Evolutionary conservation across 2,329 filamentous ascomycete species (phyloP), one percentile per base, ranked within the genome.

Genomic region (Ophiocordyceps camponoti-rufipedis): DNA sequence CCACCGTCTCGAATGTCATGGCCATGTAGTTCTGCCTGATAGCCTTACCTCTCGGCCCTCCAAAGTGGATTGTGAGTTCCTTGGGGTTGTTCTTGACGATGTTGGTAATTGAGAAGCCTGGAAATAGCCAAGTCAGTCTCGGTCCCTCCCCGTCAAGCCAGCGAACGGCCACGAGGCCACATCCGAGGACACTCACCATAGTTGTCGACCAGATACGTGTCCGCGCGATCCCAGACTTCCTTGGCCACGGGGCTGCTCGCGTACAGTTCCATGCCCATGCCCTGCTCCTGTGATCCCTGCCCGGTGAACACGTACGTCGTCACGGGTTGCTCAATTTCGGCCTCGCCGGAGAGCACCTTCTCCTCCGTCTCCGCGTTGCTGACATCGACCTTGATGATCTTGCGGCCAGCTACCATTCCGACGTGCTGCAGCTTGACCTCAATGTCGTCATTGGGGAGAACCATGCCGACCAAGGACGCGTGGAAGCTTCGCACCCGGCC

Each of bases 71-170:
- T 5, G 93, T 98, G 46, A 98, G 80, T 68, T 96, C 91, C 72
- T 95, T 95, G 51, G 91, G 91, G 67, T 98, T 98, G 72, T 96
- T 98, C 74, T 87, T 93, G 64, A 98, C 91, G 57, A 98, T 98
- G 66, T 96, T 88, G 60, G 88, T 94, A 57, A 98, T 98, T 6
- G 88, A 88, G 58, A 98, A 94, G 56, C 85, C 81, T 86, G 49
- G 19, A 19, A 14, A 2, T 8, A 3, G 11, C 6, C 41, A 35
- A 14, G 16, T 41, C 18, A 28, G 33, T 16, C 3, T n/a, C 9
- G 12, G 4, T 7, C 18, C 2, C 28, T n/a, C 23, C 10, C n/a
- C 13, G 13, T 18, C 28, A 10, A 14, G 12, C 23, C 2, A n/a
- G 11, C 41, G 23, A 23, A 23, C 3, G 23, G 23, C 23, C 23